Base-by-base conservation (phyloP, 2,329 filamentous ascomycete genomes). In the Amylocarpus encephaloides region DNA sequence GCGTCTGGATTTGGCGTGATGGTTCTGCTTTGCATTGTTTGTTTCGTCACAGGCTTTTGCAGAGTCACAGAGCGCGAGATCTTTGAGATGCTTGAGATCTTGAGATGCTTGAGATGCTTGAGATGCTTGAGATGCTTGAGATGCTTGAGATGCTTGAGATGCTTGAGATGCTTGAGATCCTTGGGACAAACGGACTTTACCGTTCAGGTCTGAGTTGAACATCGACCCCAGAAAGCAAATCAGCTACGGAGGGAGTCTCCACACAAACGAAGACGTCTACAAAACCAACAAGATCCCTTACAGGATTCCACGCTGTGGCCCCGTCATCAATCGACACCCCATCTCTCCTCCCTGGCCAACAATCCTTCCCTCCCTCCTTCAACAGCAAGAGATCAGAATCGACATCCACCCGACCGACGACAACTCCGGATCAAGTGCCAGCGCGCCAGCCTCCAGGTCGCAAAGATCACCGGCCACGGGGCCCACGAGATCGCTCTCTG, bases 391-490 rank as follows among this genome's bases (percentile, higher is more conserved):
- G 22, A 26, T 7, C 22, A 4, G 22, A 26, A 26, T 26, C 22
- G 4, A 26, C 43, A 46, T 46, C 43, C 43, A n/a, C 35, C n/a
- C 35, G 43, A 19, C 43, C 43, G 43, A 38, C 15, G 19, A 40
- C 38, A 40, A 16, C 38, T 19, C n/a, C 38, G 38, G 13, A 40
- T 36, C 34, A 36, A 16, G 15, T 13, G 12, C 34, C 38, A 16
- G 10, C 16, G 38, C 16, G 5, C 38, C 10, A 40, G n/a, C 6
- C 16, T 16, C 38, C 10, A 40, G n/a, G 38, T 11, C 18, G n/a
- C n/a, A 11, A 40, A 18, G 18, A 16, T 15, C 38, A 40, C n/a
- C 38, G 16, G 5, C 16, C 38, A 40, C 38, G 38, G 18, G 38
- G 5, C 38, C 38, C 7, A 40, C 16, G 7, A 5, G n/a, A 19